phyloP scores from a whole-genome alignment of 2,329 filamentous ascomycete genomes.

The Claviceps sp. region DNA sequence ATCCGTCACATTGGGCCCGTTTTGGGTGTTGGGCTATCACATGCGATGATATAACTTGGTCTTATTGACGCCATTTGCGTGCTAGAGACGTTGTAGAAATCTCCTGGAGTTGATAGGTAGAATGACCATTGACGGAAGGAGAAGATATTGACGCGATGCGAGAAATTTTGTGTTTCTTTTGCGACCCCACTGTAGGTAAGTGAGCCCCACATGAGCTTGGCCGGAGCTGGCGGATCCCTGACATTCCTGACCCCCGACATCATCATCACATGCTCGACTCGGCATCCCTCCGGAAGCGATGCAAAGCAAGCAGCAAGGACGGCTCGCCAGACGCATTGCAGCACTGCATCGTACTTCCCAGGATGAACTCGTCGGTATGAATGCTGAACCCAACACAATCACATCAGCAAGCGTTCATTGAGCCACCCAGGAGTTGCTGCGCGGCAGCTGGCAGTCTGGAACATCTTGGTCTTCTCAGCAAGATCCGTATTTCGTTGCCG shows the following conservation, averaged over 20 bases:
- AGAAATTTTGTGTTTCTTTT: no score
- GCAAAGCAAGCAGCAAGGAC: neutral
- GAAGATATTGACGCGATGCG: no score
- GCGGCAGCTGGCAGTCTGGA: neutral
- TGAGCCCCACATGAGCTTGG: no score
- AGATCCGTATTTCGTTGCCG: neutral
- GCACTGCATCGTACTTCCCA: neutral
- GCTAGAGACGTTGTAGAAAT: no score
- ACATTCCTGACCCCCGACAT: conserved; percentile 8
- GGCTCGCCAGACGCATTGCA: neutral
- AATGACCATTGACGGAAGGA: no score
- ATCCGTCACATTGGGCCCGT: no score
- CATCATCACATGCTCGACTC: conserved; percentile 17
- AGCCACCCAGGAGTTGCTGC: neutral
- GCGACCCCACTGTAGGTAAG: no score
- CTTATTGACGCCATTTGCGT: no score
- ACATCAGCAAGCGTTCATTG: neutral
- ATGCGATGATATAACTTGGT: no score
- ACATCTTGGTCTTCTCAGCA: neutral
- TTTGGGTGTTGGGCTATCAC: no score
- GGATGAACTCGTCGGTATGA: neutral
- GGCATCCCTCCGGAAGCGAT: neutral
- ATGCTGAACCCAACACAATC: neutral
- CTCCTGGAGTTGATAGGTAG: no score
- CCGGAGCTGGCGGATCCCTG: no score